These are phyloP conservation scores for Trichosanthes cucumerina DNA, from an alignment of 306 rosid genomes.

Conservation along the genomic window DNA sequence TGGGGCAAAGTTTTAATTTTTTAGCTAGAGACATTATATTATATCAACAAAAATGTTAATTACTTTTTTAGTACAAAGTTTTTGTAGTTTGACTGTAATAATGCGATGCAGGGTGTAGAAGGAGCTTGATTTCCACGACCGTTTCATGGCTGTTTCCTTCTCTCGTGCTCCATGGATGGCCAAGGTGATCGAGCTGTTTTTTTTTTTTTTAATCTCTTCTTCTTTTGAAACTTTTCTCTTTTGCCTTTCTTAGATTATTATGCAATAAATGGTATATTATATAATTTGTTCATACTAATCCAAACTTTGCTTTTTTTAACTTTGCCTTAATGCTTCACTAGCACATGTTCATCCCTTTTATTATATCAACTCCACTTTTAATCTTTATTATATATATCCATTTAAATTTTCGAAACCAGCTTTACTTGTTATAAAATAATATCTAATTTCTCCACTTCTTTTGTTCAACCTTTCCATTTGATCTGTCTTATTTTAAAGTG, in stretches of 20 bases:
- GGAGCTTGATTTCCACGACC: background rate
- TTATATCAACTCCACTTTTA: background rate
- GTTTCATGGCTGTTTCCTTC: background rate
- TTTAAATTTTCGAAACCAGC: no score
- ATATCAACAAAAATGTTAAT: background rate
- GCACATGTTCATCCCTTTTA: background rate
- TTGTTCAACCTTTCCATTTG: no score
- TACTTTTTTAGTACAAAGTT: background rate
- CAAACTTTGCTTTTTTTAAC: background rate
- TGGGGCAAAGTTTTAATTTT: constrained; percentile 23
- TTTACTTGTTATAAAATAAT: no score
- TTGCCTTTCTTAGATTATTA: background rate
- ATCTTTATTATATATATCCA: background rate
- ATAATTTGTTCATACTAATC: background rate
- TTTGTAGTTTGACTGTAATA: background rate
- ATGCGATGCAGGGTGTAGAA: background rate
- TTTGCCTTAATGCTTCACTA: no score
- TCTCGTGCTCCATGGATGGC: background rate
- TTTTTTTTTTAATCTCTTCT: background rate
- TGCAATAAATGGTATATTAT: background rate
- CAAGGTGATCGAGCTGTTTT: background rate
- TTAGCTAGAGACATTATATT: constrained; percentile 7
- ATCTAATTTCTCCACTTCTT: no score
- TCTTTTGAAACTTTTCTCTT: background rate
- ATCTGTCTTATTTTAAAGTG: no score